These are phyloP conservation scores for Fusarium sterilihyphosum DNA, from an alignment of 2,329 filamentous ascomycete genomes.

Conservation along the genomic window DNA sequence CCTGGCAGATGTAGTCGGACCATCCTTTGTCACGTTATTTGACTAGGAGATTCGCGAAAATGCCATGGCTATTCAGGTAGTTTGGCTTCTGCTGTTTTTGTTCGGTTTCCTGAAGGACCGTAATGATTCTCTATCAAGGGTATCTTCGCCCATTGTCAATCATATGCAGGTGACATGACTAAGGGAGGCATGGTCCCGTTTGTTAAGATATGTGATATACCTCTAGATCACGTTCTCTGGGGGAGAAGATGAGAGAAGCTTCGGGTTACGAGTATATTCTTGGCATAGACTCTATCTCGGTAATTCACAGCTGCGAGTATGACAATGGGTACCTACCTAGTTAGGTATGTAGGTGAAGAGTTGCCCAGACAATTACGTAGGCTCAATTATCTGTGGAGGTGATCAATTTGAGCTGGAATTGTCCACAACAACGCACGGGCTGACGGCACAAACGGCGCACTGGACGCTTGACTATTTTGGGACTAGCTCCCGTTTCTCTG, in stretches of 20 bases:
- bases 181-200: background rate
- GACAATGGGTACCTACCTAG: too few relatives aligned
- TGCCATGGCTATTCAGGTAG: slow-evolving; percentile 26
- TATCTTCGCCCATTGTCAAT: background rate
- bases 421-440: background rate
- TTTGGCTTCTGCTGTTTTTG: slow-evolving; percentile 22
- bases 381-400: background rate
- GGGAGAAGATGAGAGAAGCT: background rate
- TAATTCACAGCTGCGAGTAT: background rate
- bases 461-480: slow-evolving; percentile 3
- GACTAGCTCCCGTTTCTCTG: background rate
- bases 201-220: background rate
- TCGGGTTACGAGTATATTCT: background rate
- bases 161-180: background rate
- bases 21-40: slow-evolving; percentile 18
- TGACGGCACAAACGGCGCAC: slow-evolving; percentile 1
- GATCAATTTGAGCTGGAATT: background rate
- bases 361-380: background rate
- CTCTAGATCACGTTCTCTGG: background rate
- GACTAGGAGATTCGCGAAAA: slow-evolving; percentile 4
- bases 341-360: background rate
- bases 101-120: background rate
- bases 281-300: background rate
- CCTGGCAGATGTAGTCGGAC: slow-evolving; percentile 7
- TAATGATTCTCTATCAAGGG: background rate